Evolutionary conservation across 345 rosid genomes (phyloP), one percentile per base, ranked within the genome.

Genomic region (Balakata baccata): DNA sequence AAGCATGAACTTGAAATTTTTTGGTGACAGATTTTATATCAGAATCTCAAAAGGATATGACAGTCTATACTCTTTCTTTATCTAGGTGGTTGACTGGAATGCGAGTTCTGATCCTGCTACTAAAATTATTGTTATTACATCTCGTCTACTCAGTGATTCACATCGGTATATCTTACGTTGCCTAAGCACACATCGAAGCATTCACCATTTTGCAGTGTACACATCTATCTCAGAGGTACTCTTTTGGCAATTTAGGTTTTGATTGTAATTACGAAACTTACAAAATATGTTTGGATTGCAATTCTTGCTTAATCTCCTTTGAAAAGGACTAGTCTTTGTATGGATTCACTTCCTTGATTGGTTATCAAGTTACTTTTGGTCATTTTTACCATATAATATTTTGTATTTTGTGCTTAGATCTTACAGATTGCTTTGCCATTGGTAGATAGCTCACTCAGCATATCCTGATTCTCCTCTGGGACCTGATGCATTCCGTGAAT

Each of bases 141-240:
- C 97, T 77, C 87, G 89, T 70, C 83, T 94, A 62, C 81, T 94
- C 51, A 94, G 92, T 43, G 97, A 94, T 82, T 90, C 97, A 68
- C 99, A 94, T 88, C 89, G 99, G 43, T 92, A 90, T 83, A 87
- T 89, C 72, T 74, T 94, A 64, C 94, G 96, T 58, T 90, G 96
- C 82, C 79, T 94, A 73, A 85, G 86, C 81, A 77, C 86, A 11
- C 93, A 88, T 75, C 77, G 78, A 74, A 80, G 80, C 76, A 84
- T 90, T 84, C 77, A 73, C 9, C 75, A 43, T 58, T 89, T 92
- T 86, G 75, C 84, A 43, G 77, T 95, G 51, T 85, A 86, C 80
- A 92, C 99, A 29, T 90, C 95, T 66, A 88, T 95, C 73, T 86
- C 99, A 9, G 99, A 95, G 99, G 99, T 92, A 75, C 68, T 81